A percentile compares a stretch with the other conserved stretches of the same genome.
These are phyloP conservation scores for Colletotrichum incanum DNA, from an alignment of 2,329 filamentous ascomycete species.

Conservation along the genomic window DNA sequence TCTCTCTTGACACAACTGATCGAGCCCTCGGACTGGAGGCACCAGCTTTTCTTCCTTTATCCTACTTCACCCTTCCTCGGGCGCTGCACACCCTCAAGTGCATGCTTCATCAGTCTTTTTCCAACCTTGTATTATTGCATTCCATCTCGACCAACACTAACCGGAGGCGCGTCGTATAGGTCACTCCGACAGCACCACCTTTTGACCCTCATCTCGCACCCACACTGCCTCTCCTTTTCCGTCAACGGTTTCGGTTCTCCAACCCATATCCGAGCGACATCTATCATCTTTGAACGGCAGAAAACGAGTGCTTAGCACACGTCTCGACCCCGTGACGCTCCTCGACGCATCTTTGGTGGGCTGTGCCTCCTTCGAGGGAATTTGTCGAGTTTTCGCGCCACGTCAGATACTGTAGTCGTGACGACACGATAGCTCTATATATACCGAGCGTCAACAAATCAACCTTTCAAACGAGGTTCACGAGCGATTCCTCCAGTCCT, in stretches of 20 bases:
- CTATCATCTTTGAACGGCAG: background rate
- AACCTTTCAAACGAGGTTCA: background rate
- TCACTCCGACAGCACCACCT: slow-evolving; percentile 21
- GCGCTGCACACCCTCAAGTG: slow-evolving; percentile 16
- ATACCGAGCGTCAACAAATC: slow-evolving; percentile 11
- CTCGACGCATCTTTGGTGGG: slow-evolving; percentile 12
- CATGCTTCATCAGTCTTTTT: slow-evolving; percentile 7
- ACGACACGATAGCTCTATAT: slow-evolving; percentile 25
- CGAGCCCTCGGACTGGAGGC: slow-evolving; percentile 36
- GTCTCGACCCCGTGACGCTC: background rate
- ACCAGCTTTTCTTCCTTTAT: slow-evolving; percentile 29
- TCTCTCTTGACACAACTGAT: slow-evolving; percentile 31
- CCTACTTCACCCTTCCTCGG: slow-evolving; percentile 3
- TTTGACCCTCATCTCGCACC: slow-evolving; percentile 3
- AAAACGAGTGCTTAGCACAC: slow-evolving; percentile 15
- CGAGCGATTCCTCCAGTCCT: background rate
- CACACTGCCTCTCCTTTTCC: slow-evolving; percentile 28
- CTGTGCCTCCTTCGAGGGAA: slow-evolving; percentile 28
- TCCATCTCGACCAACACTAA: slow-evolving; percentile 31
- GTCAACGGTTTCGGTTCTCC: slow-evolving; percentile 13
- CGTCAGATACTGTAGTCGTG: slow-evolving; percentile 7
- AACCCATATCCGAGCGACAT: slow-evolving; percentile 12
- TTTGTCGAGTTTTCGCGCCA: slow-evolving; percentile 4
- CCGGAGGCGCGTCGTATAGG: slow-evolving; percentile 34
- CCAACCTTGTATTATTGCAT: slow-evolving; percentile 4